Evolutionary conservation across 768 basidiomycete species (phyloP).

Genomic region (Candolleomyces efflorescens): DNA sequence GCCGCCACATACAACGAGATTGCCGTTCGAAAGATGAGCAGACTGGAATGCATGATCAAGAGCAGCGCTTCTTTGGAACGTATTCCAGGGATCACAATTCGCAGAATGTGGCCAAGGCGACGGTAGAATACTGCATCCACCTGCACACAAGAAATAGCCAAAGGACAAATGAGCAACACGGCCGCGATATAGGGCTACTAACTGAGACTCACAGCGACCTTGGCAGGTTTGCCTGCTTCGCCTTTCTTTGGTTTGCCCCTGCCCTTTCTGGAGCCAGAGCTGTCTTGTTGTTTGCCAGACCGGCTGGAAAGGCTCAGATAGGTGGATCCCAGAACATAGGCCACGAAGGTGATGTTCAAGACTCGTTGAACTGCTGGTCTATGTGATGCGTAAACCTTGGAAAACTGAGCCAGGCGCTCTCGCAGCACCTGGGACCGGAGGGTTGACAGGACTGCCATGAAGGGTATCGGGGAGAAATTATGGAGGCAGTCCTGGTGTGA

Average conservation of each 20-base stretch:
- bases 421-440: conserved; percentile 28
- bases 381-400: conserved; percentile 54
- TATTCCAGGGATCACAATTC: conserved; percentile 84
- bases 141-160: conserved; percentile 28
- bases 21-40: conserved; percentile 86
- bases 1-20: conserved; percentile 93
- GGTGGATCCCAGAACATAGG: conserved; percentile 65
- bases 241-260: conserved; percentile 27
- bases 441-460: conserved; percentile 31
- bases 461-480: neutral
- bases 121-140: conserved; percentile 92
- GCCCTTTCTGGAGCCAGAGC: conserved; percentile 29
- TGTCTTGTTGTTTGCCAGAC: conserved; percentile 22
- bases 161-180: neutral
- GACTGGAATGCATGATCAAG: conserved; percentile 81
- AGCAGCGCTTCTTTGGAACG: conserved; percentile 86
- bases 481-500: neutral
- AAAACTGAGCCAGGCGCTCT: conserved; percentile 38
- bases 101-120: conserved; percentile 69
- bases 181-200: neutral
- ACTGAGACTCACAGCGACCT: conserved; percentile 59
- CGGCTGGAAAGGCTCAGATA: conserved; percentile 53
- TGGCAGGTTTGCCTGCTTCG: conserved; percentile 39
- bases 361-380: conserved; percentile 69
- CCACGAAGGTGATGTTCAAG: conserved; percentile 64